Conservation (phyloP, 495 filamentous ascomycete genomes). For the Penicillium bialowiezense region DNA sequence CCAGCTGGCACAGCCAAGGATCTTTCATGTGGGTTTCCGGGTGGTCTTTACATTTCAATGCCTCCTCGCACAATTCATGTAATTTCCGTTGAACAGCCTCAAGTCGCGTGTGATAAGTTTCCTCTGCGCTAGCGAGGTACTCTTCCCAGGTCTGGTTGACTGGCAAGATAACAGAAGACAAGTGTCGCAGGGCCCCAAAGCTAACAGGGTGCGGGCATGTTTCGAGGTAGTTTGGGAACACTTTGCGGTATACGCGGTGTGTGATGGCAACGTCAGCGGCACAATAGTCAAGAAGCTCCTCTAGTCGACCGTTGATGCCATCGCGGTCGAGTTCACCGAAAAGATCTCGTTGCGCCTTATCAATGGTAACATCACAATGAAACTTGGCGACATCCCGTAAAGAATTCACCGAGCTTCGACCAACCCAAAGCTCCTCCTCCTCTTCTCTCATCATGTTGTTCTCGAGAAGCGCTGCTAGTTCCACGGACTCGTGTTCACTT, state of each 20-base stretch:
- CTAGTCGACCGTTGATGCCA: slow-evolving; percentile 64
- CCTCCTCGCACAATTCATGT: slow-evolving; percentile 67
- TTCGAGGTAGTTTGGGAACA: slow-evolving; percentile 83
- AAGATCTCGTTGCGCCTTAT: slow-evolving; percentile 81
- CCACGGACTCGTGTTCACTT: slow-evolving; percentile 63
- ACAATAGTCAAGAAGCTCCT: slow-evolving; percentile 90
- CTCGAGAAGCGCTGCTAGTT: slow-evolving; percentile 68
- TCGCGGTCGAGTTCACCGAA: slow-evolving; percentile 80
- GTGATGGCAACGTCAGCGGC: slow-evolving; percentile 92
- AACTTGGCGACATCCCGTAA: slow-evolving; percentile 95
- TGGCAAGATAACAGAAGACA: slow-evolving; percentile 88
- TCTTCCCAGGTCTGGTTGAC: slow-evolving; percentile 83
- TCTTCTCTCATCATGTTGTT: slow-evolving; percentile 67
- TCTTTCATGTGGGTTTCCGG: slow-evolving; percentile 67
- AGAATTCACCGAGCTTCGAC: slow-evolving; percentile 90
- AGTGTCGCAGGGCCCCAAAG: slow-evolving; percentile 88
- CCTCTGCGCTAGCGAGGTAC: slow-evolving; percentile 79
- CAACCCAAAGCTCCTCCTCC: slow-evolving; percentile 93
- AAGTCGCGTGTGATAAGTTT: slow-evolving; percentile 74
- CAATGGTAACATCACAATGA: slow-evolving; percentile 86
- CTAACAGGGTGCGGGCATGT: slow-evolving; percentile 96
- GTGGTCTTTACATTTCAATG: slow-evolving; percentile 67
- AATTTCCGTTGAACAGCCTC: slow-evolving; percentile 73
- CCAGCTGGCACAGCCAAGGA: slow-evolving; percentile 87
- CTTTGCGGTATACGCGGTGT: slow-evolving; percentile 85